phyloP scores from a whole-genome alignment of 106 monocot genomes.

The Dendrobium huoshanense region DNA sequence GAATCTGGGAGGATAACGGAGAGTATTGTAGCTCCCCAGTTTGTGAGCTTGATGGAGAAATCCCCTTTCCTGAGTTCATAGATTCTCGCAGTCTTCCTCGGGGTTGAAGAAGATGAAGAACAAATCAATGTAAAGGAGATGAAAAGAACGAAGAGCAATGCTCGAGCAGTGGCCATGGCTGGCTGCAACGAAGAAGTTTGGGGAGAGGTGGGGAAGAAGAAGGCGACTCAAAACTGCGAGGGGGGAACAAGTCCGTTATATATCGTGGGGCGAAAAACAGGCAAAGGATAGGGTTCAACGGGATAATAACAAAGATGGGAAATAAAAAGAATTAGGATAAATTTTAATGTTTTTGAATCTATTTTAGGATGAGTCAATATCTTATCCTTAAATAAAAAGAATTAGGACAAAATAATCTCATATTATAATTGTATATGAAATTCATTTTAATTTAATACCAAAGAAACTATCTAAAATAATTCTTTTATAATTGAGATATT shows the following conservation, averaged over 20 bases:
- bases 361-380: too few species aligned
- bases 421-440: too few species aligned
- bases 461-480: too few species aligned
- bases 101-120: constrained; percentile 4
- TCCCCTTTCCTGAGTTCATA: constrained; percentile 69
- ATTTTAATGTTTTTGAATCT: too few species aligned
- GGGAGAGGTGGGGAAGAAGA: neutral
- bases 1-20: constrained; percentile 76
- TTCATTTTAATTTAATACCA: too few species aligned
- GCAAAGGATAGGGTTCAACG: neutral
- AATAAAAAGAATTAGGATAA: too few species aligned
- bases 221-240: neutral
- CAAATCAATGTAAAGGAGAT: neutral
- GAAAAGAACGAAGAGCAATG: constrained; percentile 12
- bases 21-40: constrained; percentile 75
- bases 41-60: constrained; percentile 81
- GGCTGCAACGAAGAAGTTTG: neutral
- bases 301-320: too few species aligned
- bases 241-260: too few species aligned
- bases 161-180: constrained; percentile 7
- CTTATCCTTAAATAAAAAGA: too few species aligned
- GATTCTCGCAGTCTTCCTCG: constrained; percentile 33
- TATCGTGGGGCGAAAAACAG: too few species aligned
- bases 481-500: too few species aligned
- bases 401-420: too few species aligned